Percentiles rank a stretch among this genome's conserved stretches.
Conservation (phyloP, 805 yeast species). For the Saccharomycopsis capsularis region DNA sequence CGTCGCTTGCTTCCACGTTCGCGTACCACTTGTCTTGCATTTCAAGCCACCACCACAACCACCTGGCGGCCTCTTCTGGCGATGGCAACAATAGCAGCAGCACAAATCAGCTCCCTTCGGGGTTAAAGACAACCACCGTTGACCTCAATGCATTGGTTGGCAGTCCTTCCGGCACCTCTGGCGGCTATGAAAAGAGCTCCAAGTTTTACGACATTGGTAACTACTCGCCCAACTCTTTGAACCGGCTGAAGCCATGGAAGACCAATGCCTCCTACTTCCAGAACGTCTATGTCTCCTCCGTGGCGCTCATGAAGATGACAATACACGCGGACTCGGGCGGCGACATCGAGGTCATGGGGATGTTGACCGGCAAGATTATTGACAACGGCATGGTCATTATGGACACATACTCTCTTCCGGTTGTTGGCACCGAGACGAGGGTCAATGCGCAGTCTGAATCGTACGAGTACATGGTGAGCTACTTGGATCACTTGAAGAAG, state of each 20-base stretch:
- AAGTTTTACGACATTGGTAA: constrained; percentile 19
- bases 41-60: too few relatives aligned
- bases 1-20: too few relatives aligned
- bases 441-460: constrained; percentile 94
- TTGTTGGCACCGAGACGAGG: constrained; percentile 91
- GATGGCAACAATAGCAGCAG: too few relatives aligned
- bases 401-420: constrained; percentile 85
- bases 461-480: constrained; percentile 90
- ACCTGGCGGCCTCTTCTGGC: too few relatives aligned
- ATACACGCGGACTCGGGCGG: constrained; percentile 82
- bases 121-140: too few relatives aligned
- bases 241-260: constrained; percentile 44
- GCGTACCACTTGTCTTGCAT: too few relatives aligned
- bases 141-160: too few relatives aligned
- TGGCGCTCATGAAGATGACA: constrained; percentile 70
- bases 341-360: constrained; percentile 89
- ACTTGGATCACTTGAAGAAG: constrained; percentile 49
- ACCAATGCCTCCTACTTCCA: constrained; percentile 53
- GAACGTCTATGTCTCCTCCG: constrained; percentile 55
- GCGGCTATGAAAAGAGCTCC: too few relatives aligned
- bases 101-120: too few relatives aligned
- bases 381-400: constrained; percentile 53
- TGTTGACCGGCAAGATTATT: constrained; percentile 73
- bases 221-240: constrained; percentile 11
- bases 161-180: too few relatives aligned